Percentiles rank a stretch among this genome's conserved stretches.
phyloP scores from a whole-genome alignment of 164 flowering plant species.

The Warburgia ugandensis region DNA sequence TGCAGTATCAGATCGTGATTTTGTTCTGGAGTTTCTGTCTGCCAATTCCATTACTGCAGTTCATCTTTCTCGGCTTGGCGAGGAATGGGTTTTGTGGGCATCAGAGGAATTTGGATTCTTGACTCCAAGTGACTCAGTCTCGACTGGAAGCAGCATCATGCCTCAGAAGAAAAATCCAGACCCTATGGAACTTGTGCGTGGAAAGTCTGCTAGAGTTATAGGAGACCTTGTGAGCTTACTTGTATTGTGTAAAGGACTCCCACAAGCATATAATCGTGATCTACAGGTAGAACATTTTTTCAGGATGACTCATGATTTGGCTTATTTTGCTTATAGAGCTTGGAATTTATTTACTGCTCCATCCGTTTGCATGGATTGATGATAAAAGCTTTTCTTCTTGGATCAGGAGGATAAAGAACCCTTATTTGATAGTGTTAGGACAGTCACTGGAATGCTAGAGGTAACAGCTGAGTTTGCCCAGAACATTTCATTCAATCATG shows the following conservation, averaged over 20 bases:
- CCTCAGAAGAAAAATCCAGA: slow-evolving; percentile 99
- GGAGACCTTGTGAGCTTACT: slow-evolving; percentile 84
- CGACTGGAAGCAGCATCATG: slow-evolving; percentile 99
- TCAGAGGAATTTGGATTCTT: slow-evolving; percentile 98
- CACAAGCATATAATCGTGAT: slow-evolving; percentile 95
- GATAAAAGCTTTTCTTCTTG: not conserved
- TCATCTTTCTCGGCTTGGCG: slow-evolving; percentile 96
- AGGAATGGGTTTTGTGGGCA: slow-evolving; percentile 99
- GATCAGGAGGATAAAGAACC: slow-evolving; percentile 98
- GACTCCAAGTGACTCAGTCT: slow-evolving; percentile 90
- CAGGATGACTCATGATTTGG: not conserved
- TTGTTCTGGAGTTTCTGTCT: slow-evolving; percentile 87
- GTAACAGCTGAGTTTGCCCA: slow-evolving; percentile 95
- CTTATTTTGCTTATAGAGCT: not conserved
- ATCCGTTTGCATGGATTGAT: not conserved
- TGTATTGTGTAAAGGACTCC: slow-evolving; percentile 97
- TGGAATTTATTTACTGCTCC: too few species aligned
- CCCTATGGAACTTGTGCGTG: slow-evolving; percentile 99
- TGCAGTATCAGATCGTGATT: slow-evolving; percentile 98
- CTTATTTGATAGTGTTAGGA: slow-evolving; percentile 80
- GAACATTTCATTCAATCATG: slow-evolving; percentile 69
- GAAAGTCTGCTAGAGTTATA: slow-evolving; percentile 91
- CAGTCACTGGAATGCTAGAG: slow-evolving; percentile 88
- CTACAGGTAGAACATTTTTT: slow-evolving; percentile 51
- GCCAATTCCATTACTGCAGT: slow-evolving; percentile 77